Percentiles rank a stretch among this genome's conserved stretches.
Conservation (phyloP, 148 eudicot genomes). For the Gaultheria prostrata region DNA sequence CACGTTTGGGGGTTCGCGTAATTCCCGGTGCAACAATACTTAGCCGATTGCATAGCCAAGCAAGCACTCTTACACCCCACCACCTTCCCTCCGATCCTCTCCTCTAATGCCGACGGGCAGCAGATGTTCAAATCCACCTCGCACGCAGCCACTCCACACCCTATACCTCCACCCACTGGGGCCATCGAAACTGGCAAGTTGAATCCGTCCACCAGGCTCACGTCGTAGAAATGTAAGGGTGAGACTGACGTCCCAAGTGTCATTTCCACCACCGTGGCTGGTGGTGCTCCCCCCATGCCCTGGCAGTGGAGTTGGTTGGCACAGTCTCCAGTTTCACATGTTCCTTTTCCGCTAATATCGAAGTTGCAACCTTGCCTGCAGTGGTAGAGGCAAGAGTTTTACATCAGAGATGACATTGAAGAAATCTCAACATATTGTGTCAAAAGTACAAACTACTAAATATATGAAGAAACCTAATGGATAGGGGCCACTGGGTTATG, state of each 20-base stretch:
- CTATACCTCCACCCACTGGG: constrained; percentile 72
- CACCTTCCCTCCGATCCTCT: constrained; percentile 44
- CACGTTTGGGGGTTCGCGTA: constrained; percentile 65
- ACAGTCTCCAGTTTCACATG: constrained; percentile 81
- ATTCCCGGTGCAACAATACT: constrained; percentile 74
- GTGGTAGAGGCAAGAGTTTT: neutral
- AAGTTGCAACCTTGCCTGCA: constrained; percentile 60
- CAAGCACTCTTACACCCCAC: constrained; percentile 94
- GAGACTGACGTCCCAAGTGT: constrained; percentile 70
- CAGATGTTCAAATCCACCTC: constrained; percentile 66
- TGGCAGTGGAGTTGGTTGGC: constrained; percentile 55
- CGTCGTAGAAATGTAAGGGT: constrained; percentile 88
- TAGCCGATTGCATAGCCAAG: constrained; percentile 63
- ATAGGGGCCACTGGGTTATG: too few species aligned
- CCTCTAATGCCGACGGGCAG: constrained; percentile 79
- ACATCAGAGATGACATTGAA: neutral
- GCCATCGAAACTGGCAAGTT: constrained; percentile 80
- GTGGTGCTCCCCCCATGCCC: constrained; percentile 71
- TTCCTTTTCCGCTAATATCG: constrained; percentile 53
- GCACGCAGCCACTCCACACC: constrained; percentile 73
- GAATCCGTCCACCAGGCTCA: constrained; percentile 87
- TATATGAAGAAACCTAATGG: too few species aligned
- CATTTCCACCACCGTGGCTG: constrained; percentile 87
- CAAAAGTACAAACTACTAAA: neutral
- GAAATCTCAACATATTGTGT: neutral